Evolutionary conservation across 345 rosid genomes (phyloP).

Genomic region (Gossypium herbaceum): DNA sequence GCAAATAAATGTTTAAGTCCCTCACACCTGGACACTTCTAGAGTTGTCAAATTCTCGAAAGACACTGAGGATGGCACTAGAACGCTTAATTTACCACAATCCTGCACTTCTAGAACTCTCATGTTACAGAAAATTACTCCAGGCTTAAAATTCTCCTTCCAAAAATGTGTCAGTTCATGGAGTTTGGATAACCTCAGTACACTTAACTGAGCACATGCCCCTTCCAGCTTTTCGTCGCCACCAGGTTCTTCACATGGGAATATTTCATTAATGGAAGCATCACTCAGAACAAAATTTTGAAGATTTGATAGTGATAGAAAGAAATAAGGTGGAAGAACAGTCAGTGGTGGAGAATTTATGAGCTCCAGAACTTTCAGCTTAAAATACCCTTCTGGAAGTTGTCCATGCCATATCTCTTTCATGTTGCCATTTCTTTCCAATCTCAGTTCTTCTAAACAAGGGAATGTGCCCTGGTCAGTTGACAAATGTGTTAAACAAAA

Average conservation of each 20-base stretch:
- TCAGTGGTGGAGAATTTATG: neutral
- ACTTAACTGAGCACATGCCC: neutral
- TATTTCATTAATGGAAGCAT: conserved; percentile 12
- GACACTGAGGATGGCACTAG: conserved; percentile 14
- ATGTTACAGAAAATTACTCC: neutral
- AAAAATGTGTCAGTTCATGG: neutral
- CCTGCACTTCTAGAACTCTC: conserved; percentile 12
- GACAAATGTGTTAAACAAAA: neutral
- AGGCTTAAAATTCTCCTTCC: conserved; percentile 2
- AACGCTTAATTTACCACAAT: neutral
- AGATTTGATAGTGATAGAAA: conserved; percentile 5
- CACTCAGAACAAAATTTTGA: neutral
- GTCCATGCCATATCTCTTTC: conserved; percentile 15
- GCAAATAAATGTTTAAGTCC: conserved; percentile 14
- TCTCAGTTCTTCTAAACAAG: neutral
- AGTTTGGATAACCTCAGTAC: neutral
- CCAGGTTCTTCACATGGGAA: neutral
- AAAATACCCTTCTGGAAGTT: conserved; percentile 5
- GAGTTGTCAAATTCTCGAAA: conserved; percentile 15
- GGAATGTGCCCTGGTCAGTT: conserved; percentile 6
- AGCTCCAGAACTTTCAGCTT: conserved; percentile 8
- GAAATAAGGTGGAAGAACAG: neutral
- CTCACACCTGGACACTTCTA: conserved; percentile 15
- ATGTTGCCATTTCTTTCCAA: neutral
- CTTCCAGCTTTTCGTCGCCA: neutral